Conservation (phyloP, 768 basidiomycete genomes). For the Lactarius deliciosus region DNA sequence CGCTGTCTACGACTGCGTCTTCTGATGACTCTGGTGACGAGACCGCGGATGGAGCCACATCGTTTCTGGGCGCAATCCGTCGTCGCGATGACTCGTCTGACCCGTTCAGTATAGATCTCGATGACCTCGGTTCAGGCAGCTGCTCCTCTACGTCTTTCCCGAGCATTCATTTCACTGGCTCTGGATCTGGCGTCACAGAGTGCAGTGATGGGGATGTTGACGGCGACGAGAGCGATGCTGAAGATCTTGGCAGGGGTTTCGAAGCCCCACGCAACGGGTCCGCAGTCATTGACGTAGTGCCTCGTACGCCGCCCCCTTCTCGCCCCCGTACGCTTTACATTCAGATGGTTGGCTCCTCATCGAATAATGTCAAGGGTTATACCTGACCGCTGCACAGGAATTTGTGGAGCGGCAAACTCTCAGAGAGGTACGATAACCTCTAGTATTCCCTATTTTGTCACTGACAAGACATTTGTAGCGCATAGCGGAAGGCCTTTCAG, state of each 20-base stretch:
- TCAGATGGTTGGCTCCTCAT: constrained; percentile 67
- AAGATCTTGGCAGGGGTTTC: constrained; percentile 34
- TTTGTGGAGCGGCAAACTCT: constrained; percentile 91
- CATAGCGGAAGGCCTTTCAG: constrained; percentile 75
- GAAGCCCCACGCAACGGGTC: constrained; percentile 12
- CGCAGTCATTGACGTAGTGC: constrained; percentile 22
- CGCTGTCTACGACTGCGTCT: constrained; percentile 46
- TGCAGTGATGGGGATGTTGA: constrained; percentile 45
- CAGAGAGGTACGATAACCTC: constrained; percentile 56
- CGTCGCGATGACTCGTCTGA: constrained; percentile 36
- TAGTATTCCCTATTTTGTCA: constrained; percentile 14
- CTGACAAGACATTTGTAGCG: constrained; percentile 41
- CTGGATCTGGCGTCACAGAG: constrained; percentile 42
- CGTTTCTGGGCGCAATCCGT: constrained; percentile 48
- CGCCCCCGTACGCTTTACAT: constrained; percentile 73
- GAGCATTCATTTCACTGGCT: constrained; percentile 70
- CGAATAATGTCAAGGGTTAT: background rate
- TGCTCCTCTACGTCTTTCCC: constrained; percentile 68
- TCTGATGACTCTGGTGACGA: constrained; percentile 44
- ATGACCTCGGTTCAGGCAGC: constrained; percentile 53
- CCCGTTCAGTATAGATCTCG: constrained; percentile 64
- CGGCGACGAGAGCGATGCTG: constrained; percentile 41
- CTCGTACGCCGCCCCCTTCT: constrained; percentile 20
- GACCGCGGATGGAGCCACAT: constrained; percentile 51
- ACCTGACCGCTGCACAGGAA: constrained; percentile 50